Evolutionary conservation across 1,284 basidiomycete species (phyloP).

Genomic region (Ceratobasidium sp.): DNA sequence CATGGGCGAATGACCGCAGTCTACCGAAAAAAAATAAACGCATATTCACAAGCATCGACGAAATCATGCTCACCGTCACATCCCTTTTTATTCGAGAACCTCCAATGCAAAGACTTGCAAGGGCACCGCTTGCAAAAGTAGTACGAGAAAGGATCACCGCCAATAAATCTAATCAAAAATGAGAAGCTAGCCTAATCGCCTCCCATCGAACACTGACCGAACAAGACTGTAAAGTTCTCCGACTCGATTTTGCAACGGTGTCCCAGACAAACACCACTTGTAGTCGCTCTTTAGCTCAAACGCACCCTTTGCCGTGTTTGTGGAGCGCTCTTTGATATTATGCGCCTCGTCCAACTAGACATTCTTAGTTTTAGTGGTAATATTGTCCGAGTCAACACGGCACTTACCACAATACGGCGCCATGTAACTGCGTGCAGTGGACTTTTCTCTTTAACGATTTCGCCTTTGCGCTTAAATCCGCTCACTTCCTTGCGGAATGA

Average conservation of each 20-base stretch:
- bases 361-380: slow-evolving; percentile 47
- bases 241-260: slow-evolving; percentile 95
- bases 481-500: slow-evolving; percentile 84
- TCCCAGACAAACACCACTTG: slow-evolving; percentile 98
- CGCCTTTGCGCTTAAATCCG: slow-evolving; percentile 88
- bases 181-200: slow-evolving; percentile 47
- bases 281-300: slow-evolving; percentile 85
- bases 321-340: slow-evolving; percentile 94
- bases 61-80: slow-evolving; percentile 75
- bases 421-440: slow-evolving; percentile 87
- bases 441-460: slow-evolving; percentile 88
- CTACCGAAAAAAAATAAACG: slow-evolving; percentile 54
- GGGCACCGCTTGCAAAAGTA: slow-evolving; percentile 92
- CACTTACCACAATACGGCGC: slow-evolving; percentile 75
- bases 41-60: background rate
- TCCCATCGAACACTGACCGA: slow-evolving; percentile 49
- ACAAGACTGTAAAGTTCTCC: slow-evolving; percentile 98
- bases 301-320: slow-evolving; percentile 95
- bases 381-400: slow-evolving; percentile 54
- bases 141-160: slow-evolving; percentile 88
- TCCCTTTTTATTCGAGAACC: slow-evolving; percentile 78
- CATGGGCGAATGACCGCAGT: slow-evolving; percentile 94
- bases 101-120: slow-evolving; percentile 92
- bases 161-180: slow-evolving; percentile 69
- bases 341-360: slow-evolving; percentile 93